Percentiles rank a stretch among this genome's conserved stretches.
phyloP scores from a whole-genome alignment of 768 basidiomycete species.

The Suillus subalutaceus region DNA sequence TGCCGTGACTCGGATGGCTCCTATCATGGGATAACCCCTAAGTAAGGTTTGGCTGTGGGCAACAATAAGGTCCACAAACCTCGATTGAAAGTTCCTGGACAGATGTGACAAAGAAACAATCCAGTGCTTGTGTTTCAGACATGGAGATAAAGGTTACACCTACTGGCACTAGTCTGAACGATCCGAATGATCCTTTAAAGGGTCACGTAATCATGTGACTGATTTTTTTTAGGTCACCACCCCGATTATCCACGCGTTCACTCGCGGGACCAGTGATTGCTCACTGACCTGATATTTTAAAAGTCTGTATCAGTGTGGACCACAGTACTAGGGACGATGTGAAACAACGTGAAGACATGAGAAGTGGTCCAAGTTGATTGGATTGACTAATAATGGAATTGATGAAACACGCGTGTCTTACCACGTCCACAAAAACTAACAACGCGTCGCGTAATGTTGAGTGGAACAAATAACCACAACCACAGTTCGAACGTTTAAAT shows the following conservation, averaged over 20 bases:
- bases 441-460: constrained; percentile 41
- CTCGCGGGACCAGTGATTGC: not conserved
- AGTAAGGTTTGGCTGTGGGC: not conserved
- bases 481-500: constrained; percentile 23
- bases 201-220: constrained; percentile 5
- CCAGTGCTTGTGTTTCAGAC: not conserved
- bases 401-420: constrained; percentile 10
- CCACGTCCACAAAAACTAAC: constrained; percentile 29
- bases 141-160: constrained; percentile 1
- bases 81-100: not conserved
- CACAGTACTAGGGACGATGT: not conserved
- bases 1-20: not conserved
- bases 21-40: not conserved
- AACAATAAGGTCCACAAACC: not conserved
- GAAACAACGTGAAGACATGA: constrained; percentile 1
- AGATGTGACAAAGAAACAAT: not conserved
- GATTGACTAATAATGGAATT: not conserved
- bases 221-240: not conserved
- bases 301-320: not conserved
- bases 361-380: not conserved
- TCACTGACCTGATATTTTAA: not conserved
- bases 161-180: not conserved
- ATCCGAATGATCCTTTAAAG: not conserved
- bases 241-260: not conserved
- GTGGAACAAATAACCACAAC: constrained; percentile 34